Evolutionary conservation across 768 basidiomycete genomes (phyloP).

Genomic region (Agrocybe chaxingu): DNA sequence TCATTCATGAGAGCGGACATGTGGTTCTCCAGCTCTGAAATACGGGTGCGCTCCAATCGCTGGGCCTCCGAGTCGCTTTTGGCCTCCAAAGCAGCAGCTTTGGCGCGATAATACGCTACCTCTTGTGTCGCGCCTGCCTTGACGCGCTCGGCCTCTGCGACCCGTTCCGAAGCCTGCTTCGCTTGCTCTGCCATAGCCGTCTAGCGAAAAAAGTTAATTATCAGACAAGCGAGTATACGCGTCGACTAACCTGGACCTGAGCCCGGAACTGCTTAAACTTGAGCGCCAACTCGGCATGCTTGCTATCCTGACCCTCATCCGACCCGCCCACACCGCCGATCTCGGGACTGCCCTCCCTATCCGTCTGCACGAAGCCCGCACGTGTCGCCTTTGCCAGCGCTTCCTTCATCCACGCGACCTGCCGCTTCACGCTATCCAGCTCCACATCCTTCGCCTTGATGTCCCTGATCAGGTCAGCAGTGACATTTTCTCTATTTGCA

Average conservation of each 20-base stretch:
- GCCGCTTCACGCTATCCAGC: slow-evolving; percentile 69
- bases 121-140: slow-evolving; percentile 84
- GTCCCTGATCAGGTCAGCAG: slow-evolving; percentile 75
- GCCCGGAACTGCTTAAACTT: slow-evolving; percentile 88
- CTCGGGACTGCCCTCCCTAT: slow-evolving; percentile 42
- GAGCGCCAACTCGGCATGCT: slow-evolving; percentile 68
- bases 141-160: slow-evolving; percentile 76
- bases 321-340: slow-evolving; percentile 28
- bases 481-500: too few species aligned
- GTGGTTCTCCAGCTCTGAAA: slow-evolving; percentile 70
- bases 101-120: slow-evolving; percentile 93
- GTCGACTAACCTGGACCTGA: slow-evolving; percentile 69
- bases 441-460: slow-evolving; percentile 82
- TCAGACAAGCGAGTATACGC: neutral
- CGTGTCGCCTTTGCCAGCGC: slow-evolving; percentile 72
- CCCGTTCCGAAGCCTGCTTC: slow-evolving; percentile 67
- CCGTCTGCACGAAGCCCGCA: slow-evolving; percentile 71
- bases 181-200: slow-evolving; percentile 75
- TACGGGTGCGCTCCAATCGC: slow-evolving; percentile 76
- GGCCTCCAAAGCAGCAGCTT: slow-evolving; percentile 82
- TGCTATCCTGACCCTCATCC: slow-evolving; percentile 43
- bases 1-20: slow-evolving; percentile 60
- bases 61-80: slow-evolving; percentile 60
- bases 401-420: slow-evolving; percentile 84
- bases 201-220: slow-evolving; percentile 33